Evolutionary conservation across 2,329 filamentous ascomycete species (phyloP).

Genomic region (Pseudogymnoascus sp.): DNA sequence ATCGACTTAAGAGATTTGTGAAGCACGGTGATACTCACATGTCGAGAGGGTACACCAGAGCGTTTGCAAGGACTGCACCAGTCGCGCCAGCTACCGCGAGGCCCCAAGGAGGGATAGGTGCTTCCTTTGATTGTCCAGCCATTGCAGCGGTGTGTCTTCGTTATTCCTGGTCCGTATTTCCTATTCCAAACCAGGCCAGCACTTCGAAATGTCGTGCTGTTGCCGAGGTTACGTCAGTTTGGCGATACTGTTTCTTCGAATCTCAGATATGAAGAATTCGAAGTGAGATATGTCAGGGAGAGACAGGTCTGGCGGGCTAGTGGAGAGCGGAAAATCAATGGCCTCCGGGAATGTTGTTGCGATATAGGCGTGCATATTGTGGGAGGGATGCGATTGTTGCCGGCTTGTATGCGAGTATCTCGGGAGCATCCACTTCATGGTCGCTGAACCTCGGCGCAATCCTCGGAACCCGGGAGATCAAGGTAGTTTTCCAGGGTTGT

Average conservation of each 20-base stretch:
- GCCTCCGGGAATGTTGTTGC: conserved; percentile 3
- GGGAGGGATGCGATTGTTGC: conserved; percentile 4
- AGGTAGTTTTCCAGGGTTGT: not conserved
- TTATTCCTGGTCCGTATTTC: not conserved
- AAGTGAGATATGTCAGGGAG: not conserved
- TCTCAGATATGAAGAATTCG: not conserved
- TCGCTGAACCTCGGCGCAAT: conserved; percentile 1
- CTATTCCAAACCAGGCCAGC: not conserved
- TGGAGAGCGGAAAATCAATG: conserved; percentile 2
- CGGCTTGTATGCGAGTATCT: conserved; percentile 7
- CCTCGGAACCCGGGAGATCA: not conserved
- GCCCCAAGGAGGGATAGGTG: conserved; percentile 74
- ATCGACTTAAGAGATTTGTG: not conserved
- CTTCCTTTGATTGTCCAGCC: conserved; percentile 26
- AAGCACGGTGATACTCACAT: conserved; percentile 54
- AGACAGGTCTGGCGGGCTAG: not conserved
- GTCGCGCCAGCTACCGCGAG: conserved; percentile 85
- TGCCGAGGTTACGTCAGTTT: conserved; percentile 4
- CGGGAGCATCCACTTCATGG: conserved; percentile 1
- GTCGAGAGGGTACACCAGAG: conserved; percentile 90
- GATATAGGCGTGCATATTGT: conserved; percentile 6
- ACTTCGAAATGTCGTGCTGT: conserved; percentile 5
- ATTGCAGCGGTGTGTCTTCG: conserved; percentile 9
- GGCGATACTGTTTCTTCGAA: not conserved
- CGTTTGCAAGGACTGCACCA: conserved; percentile 89